Percentiles rank a stretch among this genome's conserved stretches.
These are phyloP conservation scores for Botryotinia calthae DNA, from an alignment of 2,329 filamentous ascomycete species.

Conservation along the genomic window DNA sequence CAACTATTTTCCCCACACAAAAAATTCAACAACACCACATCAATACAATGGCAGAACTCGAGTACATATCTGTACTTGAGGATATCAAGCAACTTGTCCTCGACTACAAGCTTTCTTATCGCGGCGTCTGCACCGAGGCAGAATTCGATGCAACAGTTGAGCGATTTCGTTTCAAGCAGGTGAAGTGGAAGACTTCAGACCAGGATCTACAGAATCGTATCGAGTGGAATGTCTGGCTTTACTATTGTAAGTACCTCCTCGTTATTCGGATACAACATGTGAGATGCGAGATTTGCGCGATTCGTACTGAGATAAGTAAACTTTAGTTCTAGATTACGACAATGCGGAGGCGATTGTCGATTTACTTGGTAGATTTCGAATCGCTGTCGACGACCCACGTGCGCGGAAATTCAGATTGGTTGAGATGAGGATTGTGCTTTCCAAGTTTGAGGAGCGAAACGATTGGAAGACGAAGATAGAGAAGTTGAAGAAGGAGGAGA, in stretches of 20 bases:
- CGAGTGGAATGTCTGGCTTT: neutral
- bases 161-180: neutral
- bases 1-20: rapidly evolving
- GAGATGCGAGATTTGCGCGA: no score
- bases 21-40: neutral
- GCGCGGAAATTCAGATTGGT: neutral
- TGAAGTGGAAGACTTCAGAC: neutral
- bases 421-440: neutral
- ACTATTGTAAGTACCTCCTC: neutral
- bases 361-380: neutral
- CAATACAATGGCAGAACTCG: neutral
- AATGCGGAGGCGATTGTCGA: neutral
- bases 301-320: neutral
- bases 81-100: neutral
- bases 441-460: neutral
- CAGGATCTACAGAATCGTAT: neutral
- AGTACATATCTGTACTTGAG: neutral
- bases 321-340: neutral
- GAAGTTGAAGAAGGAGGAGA: neutral
- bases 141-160: neutral
- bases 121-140: neutral
- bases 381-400: neutral
- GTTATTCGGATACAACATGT: no score
- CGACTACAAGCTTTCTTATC: neutral
- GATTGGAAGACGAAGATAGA: neutral